phyloP scores from a whole-genome alignment of 1,139 yeast genomes.

The Saccharomyces hybrid region DNA sequence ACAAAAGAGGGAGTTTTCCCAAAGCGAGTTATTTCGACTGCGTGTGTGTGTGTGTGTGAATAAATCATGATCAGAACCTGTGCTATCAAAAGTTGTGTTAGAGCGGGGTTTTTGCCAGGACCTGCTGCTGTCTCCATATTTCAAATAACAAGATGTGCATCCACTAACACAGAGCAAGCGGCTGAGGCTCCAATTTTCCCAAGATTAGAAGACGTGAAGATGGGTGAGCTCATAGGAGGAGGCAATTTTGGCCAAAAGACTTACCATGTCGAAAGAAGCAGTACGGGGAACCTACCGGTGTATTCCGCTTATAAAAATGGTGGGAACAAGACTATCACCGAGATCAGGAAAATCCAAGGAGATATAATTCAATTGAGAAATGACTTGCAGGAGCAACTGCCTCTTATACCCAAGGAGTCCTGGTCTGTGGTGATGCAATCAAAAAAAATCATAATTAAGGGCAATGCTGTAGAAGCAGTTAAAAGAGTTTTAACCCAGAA shows the following conservation, averaged over 20 bases:
- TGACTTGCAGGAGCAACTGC: slow-evolving; percentile 46
- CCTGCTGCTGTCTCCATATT: not conserved
- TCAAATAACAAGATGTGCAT: not conserved
- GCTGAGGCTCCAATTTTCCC: slow-evolving; percentile 22
- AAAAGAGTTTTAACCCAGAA: slow-evolving; percentile 28
- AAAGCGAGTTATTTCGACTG: not conserved
- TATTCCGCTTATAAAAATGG: slow-evolving; percentile 44
- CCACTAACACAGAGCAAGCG: not conserved
- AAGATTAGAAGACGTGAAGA: slow-evolving; percentile 22
- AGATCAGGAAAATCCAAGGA: slow-evolving; percentile 57
- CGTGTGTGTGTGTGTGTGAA: not conserved
- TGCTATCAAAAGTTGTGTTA: not conserved
- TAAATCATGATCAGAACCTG: not conserved
- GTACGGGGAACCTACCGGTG: slow-evolving; percentile 60
- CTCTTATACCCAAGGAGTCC: slow-evolving; percentile 38
- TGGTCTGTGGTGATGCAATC: slow-evolving; percentile 38
- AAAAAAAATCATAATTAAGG: slow-evolving; percentile 45
- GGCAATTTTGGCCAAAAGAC: slow-evolving; percentile 38
- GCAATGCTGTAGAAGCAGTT: slow-evolving; percentile 44
- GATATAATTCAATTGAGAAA: slow-evolving; percentile 49
- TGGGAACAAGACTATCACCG: slow-evolving; percentile 47
- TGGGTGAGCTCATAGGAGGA: slow-evolving; percentile 26
- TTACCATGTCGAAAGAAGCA: slow-evolving; percentile 48
- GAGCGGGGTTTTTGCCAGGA: not conserved
- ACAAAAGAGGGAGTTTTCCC: not conserved